A percentile compares a stretch with the other conserved stretches of the same genome.
Evolutionary conservation across 2,329 filamentous ascomycete genomes (phyloP).

Genomic region (Cladophialophora chaetospira): DNA sequence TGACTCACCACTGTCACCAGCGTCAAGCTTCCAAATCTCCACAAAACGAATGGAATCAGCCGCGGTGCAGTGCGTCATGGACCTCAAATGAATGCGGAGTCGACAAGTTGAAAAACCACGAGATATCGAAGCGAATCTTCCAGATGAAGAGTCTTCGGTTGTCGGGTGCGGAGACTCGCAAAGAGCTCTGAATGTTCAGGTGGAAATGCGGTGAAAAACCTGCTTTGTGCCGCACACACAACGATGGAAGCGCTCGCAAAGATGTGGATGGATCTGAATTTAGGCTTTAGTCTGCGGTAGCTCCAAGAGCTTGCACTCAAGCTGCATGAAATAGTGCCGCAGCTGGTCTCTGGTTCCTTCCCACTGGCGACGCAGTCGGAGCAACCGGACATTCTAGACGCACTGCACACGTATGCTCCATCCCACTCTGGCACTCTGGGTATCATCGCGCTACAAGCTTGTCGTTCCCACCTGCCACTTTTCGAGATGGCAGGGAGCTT

Average conservation of each 20-base stretch:
- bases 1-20: too few species aligned
- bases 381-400: too few species aligned
- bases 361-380: not conserved
- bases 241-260: not conserved
- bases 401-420: not conserved
- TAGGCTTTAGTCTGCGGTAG: too few species aligned
- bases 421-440: not conserved
- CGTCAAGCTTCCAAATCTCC: too few species aligned
- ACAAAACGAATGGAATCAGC: too few species aligned
- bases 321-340: not conserved
- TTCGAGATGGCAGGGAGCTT: not conserved
- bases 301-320: not conserved
- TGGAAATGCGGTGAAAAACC: not conserved
- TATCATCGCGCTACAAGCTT: not conserved
- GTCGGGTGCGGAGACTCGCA: too few species aligned
- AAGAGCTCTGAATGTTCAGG: not conserved
- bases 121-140: too few species aligned
- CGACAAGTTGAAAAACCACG: too few species aligned
- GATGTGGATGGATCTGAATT: not conserved
- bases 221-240: not conserved
- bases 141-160: too few species aligned
- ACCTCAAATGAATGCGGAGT: too few species aligned
- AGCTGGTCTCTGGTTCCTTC: not conserved
- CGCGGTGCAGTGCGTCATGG: too few species aligned
- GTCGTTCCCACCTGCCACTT: conserved; percentile 10